Conservation (phyloP, 129 eudicot genomes). For the Cynara cardunculus region DNA sequence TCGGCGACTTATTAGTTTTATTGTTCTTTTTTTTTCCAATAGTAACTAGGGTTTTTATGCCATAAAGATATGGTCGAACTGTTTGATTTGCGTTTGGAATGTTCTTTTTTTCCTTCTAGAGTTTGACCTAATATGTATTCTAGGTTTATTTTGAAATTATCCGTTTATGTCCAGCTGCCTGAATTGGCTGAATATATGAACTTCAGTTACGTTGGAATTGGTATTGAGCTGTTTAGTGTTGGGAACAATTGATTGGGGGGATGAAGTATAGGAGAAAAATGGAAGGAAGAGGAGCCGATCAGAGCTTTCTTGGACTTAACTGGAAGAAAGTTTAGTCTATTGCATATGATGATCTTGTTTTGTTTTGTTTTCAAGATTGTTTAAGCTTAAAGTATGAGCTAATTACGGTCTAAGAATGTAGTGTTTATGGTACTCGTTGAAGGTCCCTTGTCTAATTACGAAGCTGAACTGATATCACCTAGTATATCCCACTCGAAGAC, state of each 20-base stretch:
- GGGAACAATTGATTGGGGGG: not conserved
- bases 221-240: not conserved
- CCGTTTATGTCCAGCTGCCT: not conserved
- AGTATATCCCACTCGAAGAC: not conserved
- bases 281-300: not conserved
- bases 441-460: not conserved
- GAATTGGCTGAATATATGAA: not conserved
- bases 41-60: not conserved
- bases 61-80: not conserved
- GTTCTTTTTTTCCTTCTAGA: not conserved
- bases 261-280: not conserved
- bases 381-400: not conserved
- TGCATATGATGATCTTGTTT: not conserved
- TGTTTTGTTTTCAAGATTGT: not conserved
- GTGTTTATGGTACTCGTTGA: not conserved
- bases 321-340: not conserved
- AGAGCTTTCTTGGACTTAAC: not conserved
- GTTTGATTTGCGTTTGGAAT: slow-evolving; percentile 8
- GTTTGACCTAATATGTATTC: not conserved
- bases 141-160: slow-evolving; percentile 7
- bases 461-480: not conserved
- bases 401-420: not conserved
- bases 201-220: not conserved
- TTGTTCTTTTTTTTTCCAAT: not conserved
- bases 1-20: too few species aligned